Base-by-base conservation (phyloP, 306 rosid species). In the Dalbergia oliveri region DNA sequence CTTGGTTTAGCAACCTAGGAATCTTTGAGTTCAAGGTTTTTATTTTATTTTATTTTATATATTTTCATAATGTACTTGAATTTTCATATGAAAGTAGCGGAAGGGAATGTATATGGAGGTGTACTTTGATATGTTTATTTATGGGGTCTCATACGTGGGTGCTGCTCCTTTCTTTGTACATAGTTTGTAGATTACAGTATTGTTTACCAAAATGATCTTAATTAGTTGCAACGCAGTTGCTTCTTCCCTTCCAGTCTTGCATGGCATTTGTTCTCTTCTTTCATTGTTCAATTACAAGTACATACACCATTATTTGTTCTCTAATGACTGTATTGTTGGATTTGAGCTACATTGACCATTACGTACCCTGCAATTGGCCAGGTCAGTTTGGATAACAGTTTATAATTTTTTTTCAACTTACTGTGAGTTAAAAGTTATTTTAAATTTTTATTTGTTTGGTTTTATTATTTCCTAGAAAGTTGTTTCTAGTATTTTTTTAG, bases 81-180 rank as follows among this genome's bases (percentile, higher is more conserved):
- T 82, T 66, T 64, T 85, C 65, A 47, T 72, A 77, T 73, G 79
- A 79, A 68, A 79, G 86, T 54, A 72, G 59, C 43, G 69, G 69
- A 82, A 75, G 84, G 86, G 34, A 73, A 75, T 81, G 50, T 78
- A 50, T 80, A 79, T 80, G 63, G 71, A 76, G 47, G 47, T 69
- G 79, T 66, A 18, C 63, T 57, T 7, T 72, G 58, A 54, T 31
- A 50, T 86, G 19, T 68, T 69, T 26, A 26, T 31, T 18, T 54
- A 15, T 5, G 47, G 65, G 88, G 84, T 82, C 85, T 56, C 80
- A 82, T 77, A 75, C 61, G 57, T 75, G 86, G 83, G 84, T 26
- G 70, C 84, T 89, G 62, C 66, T 80, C 79, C 84, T 76, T 77
- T 92, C 31, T 26, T 37, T 37, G 95, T 90, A 92, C 83, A 92